Base-by-base conservation (phyloP, 768 basidiomycete species). In the Epithele typhae region DNA sequence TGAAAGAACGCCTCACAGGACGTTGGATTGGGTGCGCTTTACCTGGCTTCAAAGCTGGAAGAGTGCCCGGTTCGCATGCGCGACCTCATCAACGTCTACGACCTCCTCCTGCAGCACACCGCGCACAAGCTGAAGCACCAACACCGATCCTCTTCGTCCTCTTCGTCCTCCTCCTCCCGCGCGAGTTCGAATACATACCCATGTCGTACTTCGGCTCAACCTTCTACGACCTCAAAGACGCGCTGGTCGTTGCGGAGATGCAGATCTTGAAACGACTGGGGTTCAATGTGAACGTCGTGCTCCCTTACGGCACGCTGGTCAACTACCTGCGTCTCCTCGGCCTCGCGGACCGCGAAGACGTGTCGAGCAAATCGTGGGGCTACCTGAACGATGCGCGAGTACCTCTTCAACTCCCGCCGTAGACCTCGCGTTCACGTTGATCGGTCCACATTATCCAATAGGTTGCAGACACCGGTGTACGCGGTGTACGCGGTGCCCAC, bases 351-450 rank as follows among this genome's bases (percentile, higher is more conserved):
- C 74, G 80, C 48, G 79, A 81, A 33, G 76, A 78, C 43, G 87
- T 81, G 9, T 87, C 89, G 49, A 76, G 80, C 21, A 74, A 70
- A 47, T 91, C 92, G 18, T 99, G 96, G 96, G 91, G 91, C 0
- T 96, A 90, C 58, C 72, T 97, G 18, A 99, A 98, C 57, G 96
- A 98, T 64, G 87, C 89, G 94, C 95, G 61, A 62, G 90, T 79
- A 38, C 40, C 44, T 17, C 19, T 18, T 12, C 37, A 30, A 19
- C 6, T 17, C 5, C n/a, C 35, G 25, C 52, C 43, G 37, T 25
- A 43, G 47, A 22, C 42, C 53, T 39, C 37, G 25, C 45, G 47
- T 43, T 43, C 48, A 50, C 46, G 44, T 50, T 52, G 38, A 49
- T 37, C 25, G 4, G n/a, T 40, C 32, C 17, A 24, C 25, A 40